Base-by-base conservation (phyloP, 257 asterid species). In the Verbena officinalis region DNA sequence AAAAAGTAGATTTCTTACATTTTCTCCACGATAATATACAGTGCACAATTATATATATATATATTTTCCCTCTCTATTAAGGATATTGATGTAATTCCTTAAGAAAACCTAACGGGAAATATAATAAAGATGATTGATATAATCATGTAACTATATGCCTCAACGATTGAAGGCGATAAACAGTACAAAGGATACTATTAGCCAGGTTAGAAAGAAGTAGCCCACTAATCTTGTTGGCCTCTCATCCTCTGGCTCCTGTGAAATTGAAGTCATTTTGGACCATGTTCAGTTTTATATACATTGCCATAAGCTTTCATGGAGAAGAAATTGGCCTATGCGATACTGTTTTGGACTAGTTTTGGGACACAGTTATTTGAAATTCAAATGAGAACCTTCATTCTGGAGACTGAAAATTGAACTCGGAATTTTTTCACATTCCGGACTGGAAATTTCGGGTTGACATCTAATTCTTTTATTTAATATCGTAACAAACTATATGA, bases 161-260 rank as follows among this genome's bases (percentile, higher is more conserved):
- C 33, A 78, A 39, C 72, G 63, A 61, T 77, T 84, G 14, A 86
- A 61, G 34, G 57, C 64, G 12, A 87, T 67, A 15, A 79, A 73
- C 66, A 90, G 62, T 2, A 21, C 34, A 11, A 77, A n/a, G 20
- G 96, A 84, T 61, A 90, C 21, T 44, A 79, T n/a, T 12, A 87
- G 21, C 90, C 92, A 83, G 31, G 76, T 73, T 16, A 83, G 19
- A 0, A 83, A 20, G 72, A 85, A 77, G 80, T 83, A 87, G 15
- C 93, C 93, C 4, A 77, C 76, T 39, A 81, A 14, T 56, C 77
- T 81, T 3, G 97, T 84, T 71, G 96, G 94, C 39, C 78, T 84
- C 30, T 67, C 83, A 33, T 90, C 95, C 79, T 90, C 96, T 4
- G 91, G 71, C 56, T 90, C 95, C 91, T 90, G 85, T 68, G 70